Percentiles rank a stretch among this genome's conserved stretches.
These are phyloP conservation scores for Aegilops bicornis DNA, from an alignment of 176 grass and related monocot genomes.

Conservation along the genomic window DNA sequence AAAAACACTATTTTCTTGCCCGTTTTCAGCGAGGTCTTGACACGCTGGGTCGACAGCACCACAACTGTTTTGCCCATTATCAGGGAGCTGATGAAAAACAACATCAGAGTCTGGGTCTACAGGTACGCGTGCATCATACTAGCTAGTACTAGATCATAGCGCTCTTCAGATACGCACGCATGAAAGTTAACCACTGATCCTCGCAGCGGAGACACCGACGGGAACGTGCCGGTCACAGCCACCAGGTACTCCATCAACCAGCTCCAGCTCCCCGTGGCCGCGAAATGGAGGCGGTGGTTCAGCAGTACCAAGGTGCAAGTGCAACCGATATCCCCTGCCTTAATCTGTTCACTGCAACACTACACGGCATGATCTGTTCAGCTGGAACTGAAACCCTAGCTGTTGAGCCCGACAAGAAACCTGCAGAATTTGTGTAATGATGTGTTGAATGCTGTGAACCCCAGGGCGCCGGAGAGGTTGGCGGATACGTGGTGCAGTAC, in stretches of 20 bases:
- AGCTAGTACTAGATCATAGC: no score
- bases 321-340: no score
- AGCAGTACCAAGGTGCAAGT: conserved; percentile 54
- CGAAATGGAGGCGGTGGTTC: conserved; percentile 59
- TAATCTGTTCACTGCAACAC: no score
- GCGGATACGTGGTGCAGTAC: conserved; percentile 57
- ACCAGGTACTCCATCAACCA: conserved; percentile 70
- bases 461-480: conserved; percentile 55
- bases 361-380: no score
- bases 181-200: background rate
- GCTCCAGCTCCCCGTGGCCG: conserved; percentile 43
- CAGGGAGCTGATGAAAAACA: conserved; percentile 47
- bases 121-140: conserved; percentile 36
- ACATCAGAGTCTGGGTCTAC: conserved; percentile 66
- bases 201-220: conserved; percentile 74
- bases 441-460: background rate
- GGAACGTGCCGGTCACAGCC: conserved; percentile 70
- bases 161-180: background rate
- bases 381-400: no score
- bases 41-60: conserved; percentile 43
- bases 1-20: background rate
- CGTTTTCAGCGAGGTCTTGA: conserved; percentile 54
- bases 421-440: background rate
- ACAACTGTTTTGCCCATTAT: conserved; percentile 61
- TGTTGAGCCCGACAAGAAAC: no score